phyloP scores from a whole-genome alignment of 176 grass and related monocot genomes.

The Rhynchospora breviuscula region DNA sequence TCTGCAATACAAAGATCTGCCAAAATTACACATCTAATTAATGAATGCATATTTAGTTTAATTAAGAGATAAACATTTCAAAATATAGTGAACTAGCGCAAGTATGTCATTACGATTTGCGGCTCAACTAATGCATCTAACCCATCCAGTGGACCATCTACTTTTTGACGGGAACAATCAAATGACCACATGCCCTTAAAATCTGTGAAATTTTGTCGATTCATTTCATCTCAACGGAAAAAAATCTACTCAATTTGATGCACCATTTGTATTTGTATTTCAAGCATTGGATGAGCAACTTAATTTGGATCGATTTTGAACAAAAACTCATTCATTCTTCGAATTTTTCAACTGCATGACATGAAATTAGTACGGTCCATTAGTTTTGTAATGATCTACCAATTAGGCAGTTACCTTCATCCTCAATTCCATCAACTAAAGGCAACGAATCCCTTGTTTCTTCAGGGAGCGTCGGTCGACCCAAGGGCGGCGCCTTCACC shows the following conservation, averaged over 20 bases:
- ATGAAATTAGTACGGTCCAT: no score
- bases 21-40: constrained; percentile 13
- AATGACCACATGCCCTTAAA: neutral
- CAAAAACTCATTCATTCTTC: neutral
- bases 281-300: neutral
- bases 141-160: neutral
- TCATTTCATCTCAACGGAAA: neutral
- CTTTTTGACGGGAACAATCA: neutral
- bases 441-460: constrained; percentile 49
- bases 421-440: constrained; percentile 55
- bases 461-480: constrained; percentile 51
- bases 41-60: constrained; percentile 6
- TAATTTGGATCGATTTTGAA: neutral
- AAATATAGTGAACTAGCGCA: neutral
- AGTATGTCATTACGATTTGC: neutral
- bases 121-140: neutral
- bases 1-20: constrained; percentile 70
- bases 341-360: no score
- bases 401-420: constrained; percentile 36
- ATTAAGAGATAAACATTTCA: neutral
- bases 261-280: neutral
- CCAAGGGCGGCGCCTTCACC: constrained; percentile 52
- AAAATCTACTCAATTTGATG: neutral
- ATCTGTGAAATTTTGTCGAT: neutral
- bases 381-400: neutral